phyloP scores from a whole-genome alignment of 352 stramenopile species.

The Phytopythium litorale region DNA sequence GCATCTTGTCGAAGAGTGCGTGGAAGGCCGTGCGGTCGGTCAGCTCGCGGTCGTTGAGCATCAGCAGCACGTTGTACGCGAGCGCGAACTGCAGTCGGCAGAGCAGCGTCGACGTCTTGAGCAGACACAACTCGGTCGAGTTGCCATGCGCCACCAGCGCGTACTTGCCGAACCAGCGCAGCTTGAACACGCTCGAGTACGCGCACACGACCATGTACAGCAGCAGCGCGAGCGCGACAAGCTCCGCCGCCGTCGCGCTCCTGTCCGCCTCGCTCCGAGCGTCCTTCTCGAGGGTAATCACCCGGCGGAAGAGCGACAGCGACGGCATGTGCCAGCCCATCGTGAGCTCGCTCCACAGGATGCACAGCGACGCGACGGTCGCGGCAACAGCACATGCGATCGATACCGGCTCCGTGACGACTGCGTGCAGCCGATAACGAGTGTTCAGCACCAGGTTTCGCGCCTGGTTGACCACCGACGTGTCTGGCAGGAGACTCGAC shows the following conservation, averaged over 20 bases:
- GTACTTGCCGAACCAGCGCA: constrained; percentile 49
- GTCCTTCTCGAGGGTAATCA: constrained; percentile 12
- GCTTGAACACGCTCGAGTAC: constrained; percentile 57
- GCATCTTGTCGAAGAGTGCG: constrained; percentile 46
- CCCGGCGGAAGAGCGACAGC: constrained; percentile 24
- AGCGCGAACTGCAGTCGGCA: constrained; percentile 70
- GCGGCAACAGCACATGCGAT: constrained; percentile 23
- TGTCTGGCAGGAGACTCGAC: constrained; percentile 35
- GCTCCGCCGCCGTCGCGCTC: constrained; percentile 21
- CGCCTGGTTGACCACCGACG: constrained; percentile 23
- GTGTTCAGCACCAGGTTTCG: constrained; percentile 19
- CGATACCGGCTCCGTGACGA: constrained; percentile 25
- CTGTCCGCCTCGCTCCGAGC: not conserved
- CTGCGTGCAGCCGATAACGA: constrained; percentile 17
- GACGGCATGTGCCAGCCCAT: constrained; percentile 43
- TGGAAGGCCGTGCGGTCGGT: constrained; percentile 53
- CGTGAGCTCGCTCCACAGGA: constrained; percentile 67
- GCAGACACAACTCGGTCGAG: constrained; percentile 51
- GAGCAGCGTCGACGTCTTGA: constrained; percentile 60
- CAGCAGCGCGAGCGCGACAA: constrained; percentile 39
- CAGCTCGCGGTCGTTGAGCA: constrained; percentile 35
- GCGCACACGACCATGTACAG: constrained; percentile 58
- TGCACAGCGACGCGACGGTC: constrained; percentile 33
- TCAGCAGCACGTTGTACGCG: constrained; percentile 60
- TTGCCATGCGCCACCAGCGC: constrained; percentile 46